Conservation (phyloP, 106 monocot species). For the Allium cepa region DNA sequence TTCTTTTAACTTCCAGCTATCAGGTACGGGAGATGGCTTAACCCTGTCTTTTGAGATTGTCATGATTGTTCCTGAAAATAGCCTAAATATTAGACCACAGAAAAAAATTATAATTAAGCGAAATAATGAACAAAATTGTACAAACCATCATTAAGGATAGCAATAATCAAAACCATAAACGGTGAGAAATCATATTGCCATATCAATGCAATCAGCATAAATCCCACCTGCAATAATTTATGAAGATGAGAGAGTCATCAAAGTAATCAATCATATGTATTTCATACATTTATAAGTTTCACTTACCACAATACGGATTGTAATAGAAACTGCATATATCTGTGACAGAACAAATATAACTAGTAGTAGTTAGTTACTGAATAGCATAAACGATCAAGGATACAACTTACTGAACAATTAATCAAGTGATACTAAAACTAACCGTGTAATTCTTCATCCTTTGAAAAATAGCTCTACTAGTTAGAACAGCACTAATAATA, state of each 20-base stretch:
- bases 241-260: neutral
- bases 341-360: constrained; percentile 11
- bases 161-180: constrained; percentile 84
- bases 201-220: constrained; percentile 71
- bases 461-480: constrained; percentile 96
- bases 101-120: neutral
- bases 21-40: constrained; percentile 67
- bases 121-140: neutral
- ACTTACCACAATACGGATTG: constrained; percentile 86
- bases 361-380: too few species aligned
- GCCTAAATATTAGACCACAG: neutral
- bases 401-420: too few species aligned
- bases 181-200: constrained; percentile 87
- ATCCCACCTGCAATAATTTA: constrained; percentile 42
- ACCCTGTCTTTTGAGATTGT: constrained; percentile 80
- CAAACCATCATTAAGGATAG: constrained; percentile 76
- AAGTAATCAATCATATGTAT: neutral
- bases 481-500: constrained; percentile 94
- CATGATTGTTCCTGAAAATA: constrained; percentile 66
- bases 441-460: constrained; percentile 99
- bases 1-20: constrained; percentile 81
- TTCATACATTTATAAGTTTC: neutral
- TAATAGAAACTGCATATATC: constrained; percentile 86
- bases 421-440: neutral
- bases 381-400: too few species aligned